These are phyloP conservation scores for Vararia minispora DNA, from an alignment of 768 basidiomycete genomes.

Conservation along the genomic window DNA sequence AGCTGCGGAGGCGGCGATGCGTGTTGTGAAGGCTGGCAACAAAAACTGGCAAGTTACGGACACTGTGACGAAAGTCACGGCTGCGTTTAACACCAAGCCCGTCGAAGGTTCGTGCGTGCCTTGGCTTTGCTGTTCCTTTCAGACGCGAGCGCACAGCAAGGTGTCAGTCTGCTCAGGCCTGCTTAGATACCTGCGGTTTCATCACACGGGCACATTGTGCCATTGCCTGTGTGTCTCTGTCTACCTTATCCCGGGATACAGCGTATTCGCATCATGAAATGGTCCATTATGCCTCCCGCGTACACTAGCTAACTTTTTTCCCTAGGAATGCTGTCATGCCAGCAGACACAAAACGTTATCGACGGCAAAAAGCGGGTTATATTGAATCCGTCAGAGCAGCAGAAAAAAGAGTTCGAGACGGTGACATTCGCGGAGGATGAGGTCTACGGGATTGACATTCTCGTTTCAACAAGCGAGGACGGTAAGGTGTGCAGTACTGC, in stretches of 20 bases:
- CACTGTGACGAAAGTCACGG: constrained; percentile 59
- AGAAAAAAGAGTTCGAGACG: constrained; percentile 79
- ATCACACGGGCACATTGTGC: too few relatives aligned
- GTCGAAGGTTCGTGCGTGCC: constrained; percentile 63
- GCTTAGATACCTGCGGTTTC: too few relatives aligned
- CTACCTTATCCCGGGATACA: too few relatives aligned
- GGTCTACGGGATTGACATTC: constrained; percentile 90
- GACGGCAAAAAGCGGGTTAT: constrained; percentile 96
- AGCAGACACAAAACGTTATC: constrained; percentile 88
- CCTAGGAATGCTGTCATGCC: constrained; percentile 96
- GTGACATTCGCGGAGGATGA: constrained; percentile 86
- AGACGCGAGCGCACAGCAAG: background rate
- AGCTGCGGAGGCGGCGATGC: constrained; percentile 88
- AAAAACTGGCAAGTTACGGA: constrained; percentile 96
- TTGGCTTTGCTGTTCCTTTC: constrained; percentile 1
- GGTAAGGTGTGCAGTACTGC: constrained; percentile 56
- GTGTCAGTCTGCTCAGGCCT: too few relatives aligned
- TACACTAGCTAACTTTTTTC: too few relatives aligned
- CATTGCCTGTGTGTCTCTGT: too few relatives aligned
- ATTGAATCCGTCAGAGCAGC: constrained; percentile 74
- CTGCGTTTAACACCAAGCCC: constrained; percentile 76
- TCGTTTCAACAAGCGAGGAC: constrained; percentile 79
- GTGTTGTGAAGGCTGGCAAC: constrained; percentile 82
- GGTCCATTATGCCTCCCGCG: too few relatives aligned
- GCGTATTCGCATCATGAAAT: too few relatives aligned